Evolutionary conservation across 1,284 basidiomycete species (phyloP).

Genomic region (Cerrena zonata): DNA sequence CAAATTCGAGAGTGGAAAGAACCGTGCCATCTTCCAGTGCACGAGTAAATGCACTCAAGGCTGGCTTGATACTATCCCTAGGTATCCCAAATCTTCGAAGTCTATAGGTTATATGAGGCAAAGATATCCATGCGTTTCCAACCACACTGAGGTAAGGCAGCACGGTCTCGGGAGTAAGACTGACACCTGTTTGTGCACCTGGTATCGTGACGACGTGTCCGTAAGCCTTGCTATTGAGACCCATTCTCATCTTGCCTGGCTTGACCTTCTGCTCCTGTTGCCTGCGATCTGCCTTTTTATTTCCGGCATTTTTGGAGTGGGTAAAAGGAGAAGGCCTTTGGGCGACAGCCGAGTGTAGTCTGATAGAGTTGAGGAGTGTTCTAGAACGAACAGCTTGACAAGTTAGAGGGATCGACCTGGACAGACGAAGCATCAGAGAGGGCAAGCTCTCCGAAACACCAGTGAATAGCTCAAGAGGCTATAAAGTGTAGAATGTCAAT

Average conservation of each 20-base stretch:
- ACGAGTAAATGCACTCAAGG: slow-evolving; percentile 33
- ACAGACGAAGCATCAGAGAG: background rate
- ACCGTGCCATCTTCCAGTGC: slow-evolving; percentile 32
- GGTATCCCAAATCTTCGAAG: slow-evolving; percentile 43
- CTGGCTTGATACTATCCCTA: slow-evolving; percentile 23
- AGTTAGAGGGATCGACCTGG: no score
- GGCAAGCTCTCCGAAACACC: background rate
- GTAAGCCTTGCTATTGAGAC: no score
- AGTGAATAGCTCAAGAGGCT: background rate
- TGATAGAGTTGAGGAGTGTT: no score
- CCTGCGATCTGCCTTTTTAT: no score
- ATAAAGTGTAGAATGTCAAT: background rate
- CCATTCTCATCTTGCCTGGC: no score
- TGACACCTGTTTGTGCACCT: background rate
- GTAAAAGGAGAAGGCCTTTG: no score
- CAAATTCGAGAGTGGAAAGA: slow-evolving; percentile 33
- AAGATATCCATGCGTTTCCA: slow-evolving; percentile 26
- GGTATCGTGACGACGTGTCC: background rate
- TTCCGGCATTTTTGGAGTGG: no score
- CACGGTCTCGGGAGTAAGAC: slow-evolving; percentile 10
- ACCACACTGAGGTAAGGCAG: slow-evolving; percentile 13
- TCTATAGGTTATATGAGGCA: slow-evolving; percentile 25
- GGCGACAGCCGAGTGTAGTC: no score
- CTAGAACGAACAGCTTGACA: no score
- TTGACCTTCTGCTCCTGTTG: no score